Conservation (phyloP, 176 grass and related monocot species). For the Eleusine indica region DNA sequence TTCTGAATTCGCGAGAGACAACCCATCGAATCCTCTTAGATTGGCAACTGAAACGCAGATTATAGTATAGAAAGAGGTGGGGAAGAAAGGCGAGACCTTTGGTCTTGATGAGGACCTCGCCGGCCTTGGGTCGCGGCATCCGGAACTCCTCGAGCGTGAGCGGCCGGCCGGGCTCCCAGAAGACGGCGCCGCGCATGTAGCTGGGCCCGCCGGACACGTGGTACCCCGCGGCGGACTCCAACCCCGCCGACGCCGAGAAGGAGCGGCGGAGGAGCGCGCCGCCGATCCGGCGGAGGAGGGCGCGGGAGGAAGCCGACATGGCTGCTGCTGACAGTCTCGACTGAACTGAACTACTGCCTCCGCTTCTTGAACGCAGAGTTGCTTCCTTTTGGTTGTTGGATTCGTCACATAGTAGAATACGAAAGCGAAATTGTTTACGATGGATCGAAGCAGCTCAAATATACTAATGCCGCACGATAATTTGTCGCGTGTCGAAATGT, state of each 20-base stretch:
- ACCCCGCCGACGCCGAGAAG: not conserved
- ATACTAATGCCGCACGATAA: not conserved
- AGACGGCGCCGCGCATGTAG: constrained; percentile 84
- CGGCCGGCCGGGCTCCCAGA: constrained; percentile 95
- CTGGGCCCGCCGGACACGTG: constrained; percentile 73
- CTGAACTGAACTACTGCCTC: not conserved
- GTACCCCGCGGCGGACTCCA: constrained; percentile 57
- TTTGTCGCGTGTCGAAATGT: not conserved
- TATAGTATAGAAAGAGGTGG: no score
- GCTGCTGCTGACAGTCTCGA: not conserved
- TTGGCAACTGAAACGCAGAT: not conserved
- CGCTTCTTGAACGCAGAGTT: not conserved
- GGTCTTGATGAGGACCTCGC: constrained; percentile 92
- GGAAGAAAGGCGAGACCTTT: constrained; percentile 51
- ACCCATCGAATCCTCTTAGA: not conserved
- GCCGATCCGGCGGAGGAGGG: constrained; percentile 61
- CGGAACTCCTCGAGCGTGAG: constrained; percentile 88
- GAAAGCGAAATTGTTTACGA: not conserved
- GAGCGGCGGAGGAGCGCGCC: constrained; percentile 49
- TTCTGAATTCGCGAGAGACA: not conserved
- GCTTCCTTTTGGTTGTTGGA: not conserved
- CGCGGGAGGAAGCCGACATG: constrained; percentile 63
- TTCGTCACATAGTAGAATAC: not conserved
- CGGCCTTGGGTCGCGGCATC: constrained; percentile 94
- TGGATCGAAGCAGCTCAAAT: no score